These are phyloP conservation scores for Terana coerulea DNA, from an alignment of 768 basidiomycete genomes.

Conservation along the genomic window DNA sequence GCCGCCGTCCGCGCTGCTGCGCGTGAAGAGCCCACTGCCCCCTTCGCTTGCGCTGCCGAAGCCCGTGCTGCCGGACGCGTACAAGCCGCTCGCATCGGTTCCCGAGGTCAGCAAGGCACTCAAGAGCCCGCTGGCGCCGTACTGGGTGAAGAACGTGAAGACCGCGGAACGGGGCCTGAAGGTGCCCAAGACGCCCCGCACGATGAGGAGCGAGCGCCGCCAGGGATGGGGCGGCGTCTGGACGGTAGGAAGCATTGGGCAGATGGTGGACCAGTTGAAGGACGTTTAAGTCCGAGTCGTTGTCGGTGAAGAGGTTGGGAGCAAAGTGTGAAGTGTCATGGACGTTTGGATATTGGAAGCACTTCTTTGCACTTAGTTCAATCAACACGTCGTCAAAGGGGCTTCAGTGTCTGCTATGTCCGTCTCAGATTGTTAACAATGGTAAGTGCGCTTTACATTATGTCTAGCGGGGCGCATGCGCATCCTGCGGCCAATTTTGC, in stretches of 20 bases:
- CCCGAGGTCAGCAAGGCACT: neutral
- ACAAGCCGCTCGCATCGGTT: neutral
- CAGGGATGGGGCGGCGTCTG: slow-evolving; percentile 27
- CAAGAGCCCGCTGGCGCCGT: slow-evolving; percentile 19
- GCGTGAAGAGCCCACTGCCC: slow-evolving; percentile 8
- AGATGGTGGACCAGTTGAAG: slow-evolving; percentile 18
- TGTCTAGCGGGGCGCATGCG: no score
- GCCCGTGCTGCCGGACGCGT: neutral
- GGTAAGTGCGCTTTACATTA: no score
- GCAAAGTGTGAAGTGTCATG: no score
- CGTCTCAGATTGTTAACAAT: no score
- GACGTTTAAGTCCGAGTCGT: slow-evolving; percentile 7
- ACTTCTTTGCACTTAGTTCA: no score
- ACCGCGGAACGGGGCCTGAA: neutral
- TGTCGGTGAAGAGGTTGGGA: no score
- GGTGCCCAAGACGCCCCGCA: slow-evolving; percentile 20
- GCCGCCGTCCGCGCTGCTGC: slow-evolving; percentile 12
- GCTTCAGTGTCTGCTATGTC: no score
- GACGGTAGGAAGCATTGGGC: slow-evolving; percentile 19
- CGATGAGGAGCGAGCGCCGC: slow-evolving; percentile 20
- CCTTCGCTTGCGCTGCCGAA: neutral
- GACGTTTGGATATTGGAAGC: no score
- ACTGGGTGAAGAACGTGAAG: slow-evolving; percentile 26
- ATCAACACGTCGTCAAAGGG: no score
- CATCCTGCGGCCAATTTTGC: no score